phyloP scores from a whole-genome alignment of 306 rosid species.

The Mucuna pruriens region DNA sequence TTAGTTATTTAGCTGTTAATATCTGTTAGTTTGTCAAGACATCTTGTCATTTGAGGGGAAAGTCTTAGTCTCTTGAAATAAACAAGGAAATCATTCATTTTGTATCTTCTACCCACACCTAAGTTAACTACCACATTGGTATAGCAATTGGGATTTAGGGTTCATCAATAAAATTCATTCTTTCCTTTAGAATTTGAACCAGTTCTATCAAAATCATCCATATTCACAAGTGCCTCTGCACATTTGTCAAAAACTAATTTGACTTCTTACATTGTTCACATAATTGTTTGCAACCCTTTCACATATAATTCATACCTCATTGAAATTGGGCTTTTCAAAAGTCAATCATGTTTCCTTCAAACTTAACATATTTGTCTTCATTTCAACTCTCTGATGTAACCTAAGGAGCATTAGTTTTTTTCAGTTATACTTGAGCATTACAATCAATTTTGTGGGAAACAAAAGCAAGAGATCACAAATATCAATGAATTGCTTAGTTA shows the following conservation, averaged over 20 bases:
- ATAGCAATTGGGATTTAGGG: background rate
- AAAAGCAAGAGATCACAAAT: background rate
- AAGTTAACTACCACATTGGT: background rate
- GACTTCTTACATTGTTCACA: slow-evolving; percentile 2
- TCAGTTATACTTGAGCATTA: background rate
- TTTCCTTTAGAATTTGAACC: background rate
- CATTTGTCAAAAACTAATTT: background rate
- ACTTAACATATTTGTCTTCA: background rate
- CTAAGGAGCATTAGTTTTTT: background rate
- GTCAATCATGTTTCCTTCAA: background rate
- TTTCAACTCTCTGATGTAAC: slow-evolving; percentile 3
- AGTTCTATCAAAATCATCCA: background rate
- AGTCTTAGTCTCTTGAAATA: background rate
- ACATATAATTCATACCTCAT: background rate
- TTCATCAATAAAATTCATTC: background rate
- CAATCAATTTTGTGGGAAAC: background rate
- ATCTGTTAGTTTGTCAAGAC: background rate
- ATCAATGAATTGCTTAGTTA: background rate
- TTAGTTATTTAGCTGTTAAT: background rate
- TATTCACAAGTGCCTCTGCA: background rate
- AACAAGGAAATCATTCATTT: background rate
- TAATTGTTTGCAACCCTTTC: background rate
- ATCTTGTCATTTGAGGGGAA: background rate
- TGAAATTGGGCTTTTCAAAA: background rate
- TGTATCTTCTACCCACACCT: background rate